phyloP scores from a whole-genome alignment of 2,329 filamentous ascomycete genomes.

The Apiospora saccharicola region DNA sequence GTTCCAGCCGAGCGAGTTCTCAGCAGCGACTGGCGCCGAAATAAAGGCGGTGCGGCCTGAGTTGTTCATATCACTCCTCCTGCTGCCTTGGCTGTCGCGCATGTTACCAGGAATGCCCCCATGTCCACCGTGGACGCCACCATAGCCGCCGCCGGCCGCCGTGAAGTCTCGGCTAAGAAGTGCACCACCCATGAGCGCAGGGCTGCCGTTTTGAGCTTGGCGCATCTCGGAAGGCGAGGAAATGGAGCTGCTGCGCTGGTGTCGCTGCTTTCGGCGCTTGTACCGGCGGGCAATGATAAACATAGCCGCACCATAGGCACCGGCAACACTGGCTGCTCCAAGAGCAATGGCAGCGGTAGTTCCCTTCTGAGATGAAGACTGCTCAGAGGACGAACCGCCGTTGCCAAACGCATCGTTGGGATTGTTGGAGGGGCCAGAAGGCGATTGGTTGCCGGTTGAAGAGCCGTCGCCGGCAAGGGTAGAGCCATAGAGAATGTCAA shows the following conservation, averaged over 20 bases:
- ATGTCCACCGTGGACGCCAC: constrained; percentile 44
- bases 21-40: constrained; percentile 87
- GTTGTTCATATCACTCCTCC: constrained; percentile 60
- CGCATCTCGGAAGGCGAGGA: constrained; percentile 64
- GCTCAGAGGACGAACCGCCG: constrained; percentile 46
- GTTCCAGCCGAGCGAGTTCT: constrained; percentile 97
- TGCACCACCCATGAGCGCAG: constrained; percentile 75
- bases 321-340: constrained; percentile 79
- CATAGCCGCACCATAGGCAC: constrained; percentile 93
- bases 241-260: constrained; percentile 80
- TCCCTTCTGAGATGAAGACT: constrained; percentile 65
- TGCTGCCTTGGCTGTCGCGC: constrained; percentile 71
- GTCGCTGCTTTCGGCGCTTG: constrained; percentile 81
- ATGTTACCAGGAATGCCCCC: constrained; percentile 54
- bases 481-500: constrained; percentile 67
- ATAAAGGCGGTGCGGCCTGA: constrained; percentile 71
- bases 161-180: constrained; percentile 64
- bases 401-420: constrained; percentile 52
- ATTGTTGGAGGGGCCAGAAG: constrained; percentile 40
- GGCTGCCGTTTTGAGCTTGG: constrained; percentile 60
- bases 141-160: not conserved
- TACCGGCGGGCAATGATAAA: constrained; percentile 91
- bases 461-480: constrained; percentile 50
- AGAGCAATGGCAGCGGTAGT: constrained; percentile 76
- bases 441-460: constrained; percentile 47